These are phyloP conservation scores for Hansenula sp. DNA, from an alignment of 1,139 yeast genomes.

Conservation along the genomic window DNA sequence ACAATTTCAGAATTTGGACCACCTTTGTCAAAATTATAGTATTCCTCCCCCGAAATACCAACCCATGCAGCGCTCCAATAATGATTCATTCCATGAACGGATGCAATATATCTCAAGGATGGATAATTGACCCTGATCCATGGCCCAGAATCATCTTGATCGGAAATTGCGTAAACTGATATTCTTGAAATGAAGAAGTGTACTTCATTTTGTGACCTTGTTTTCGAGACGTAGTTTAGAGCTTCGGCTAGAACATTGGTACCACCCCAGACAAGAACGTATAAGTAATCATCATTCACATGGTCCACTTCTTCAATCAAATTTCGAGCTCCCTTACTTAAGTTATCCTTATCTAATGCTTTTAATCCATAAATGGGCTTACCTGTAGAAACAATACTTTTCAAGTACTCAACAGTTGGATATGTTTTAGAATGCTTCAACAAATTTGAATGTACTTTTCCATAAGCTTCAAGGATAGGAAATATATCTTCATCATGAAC, in stretches of 20 bases:
- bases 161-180: slow-evolving; percentile 23
- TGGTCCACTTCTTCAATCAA: slow-evolving; percentile 22
- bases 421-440: slow-evolving; percentile 21
- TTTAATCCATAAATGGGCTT: slow-evolving; percentile 22
- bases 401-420: slow-evolving; percentile 22
- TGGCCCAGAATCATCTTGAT: slow-evolving; percentile 25
- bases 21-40: slow-evolving; percentile 21
- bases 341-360: slow-evolving; percentile 13
- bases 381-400: slow-evolving; percentile 20
- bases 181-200: slow-evolving; percentile 1
- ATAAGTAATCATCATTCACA: slow-evolving; percentile 15
- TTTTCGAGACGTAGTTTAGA: slow-evolving; percentile 15
- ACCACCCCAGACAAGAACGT: slow-evolving; percentile 27
- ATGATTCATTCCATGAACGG: slow-evolving; percentile 23
- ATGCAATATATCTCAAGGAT: slow-evolving; percentile 18
- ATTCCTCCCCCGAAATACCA: slow-evolving; percentile 25
- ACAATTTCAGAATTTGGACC: slow-evolving; percentile 24
- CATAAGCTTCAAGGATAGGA: slow-evolving; percentile 27
- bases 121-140: slow-evolving; percentile 25
- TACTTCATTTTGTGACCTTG: slow-evolving; percentile 1
- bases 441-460: slow-evolving; percentile 21
- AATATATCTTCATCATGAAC: slow-evolving; percentile 25
- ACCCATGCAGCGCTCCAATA: slow-evolving; percentile 24
- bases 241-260: slow-evolving; percentile 27
- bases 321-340: slow-evolving; percentile 22